Conservation (phyloP, 768 basidiomycete genomes). For the Kwoniella europaea region DNA sequence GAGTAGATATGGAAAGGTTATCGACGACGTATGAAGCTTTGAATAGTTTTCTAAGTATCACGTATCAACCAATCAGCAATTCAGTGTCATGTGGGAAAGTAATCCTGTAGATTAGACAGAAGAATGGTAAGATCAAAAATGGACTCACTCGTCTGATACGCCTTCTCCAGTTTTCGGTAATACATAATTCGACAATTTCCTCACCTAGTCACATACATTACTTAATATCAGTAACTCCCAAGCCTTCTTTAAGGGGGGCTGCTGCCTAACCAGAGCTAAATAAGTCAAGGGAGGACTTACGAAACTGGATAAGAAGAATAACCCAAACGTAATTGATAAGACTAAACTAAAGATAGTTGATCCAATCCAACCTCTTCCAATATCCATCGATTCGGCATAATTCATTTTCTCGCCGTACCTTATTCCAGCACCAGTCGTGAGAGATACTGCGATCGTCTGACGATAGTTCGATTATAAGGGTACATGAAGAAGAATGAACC, state of each 20-base stretch:
- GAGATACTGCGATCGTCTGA: constrained; percentile 68
- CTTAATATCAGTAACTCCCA: too few relatives aligned
- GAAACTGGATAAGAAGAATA: constrained; percentile 34
- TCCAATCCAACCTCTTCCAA: constrained; percentile 20
- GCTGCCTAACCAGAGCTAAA: too few relatives aligned
- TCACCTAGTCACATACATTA: constrained; percentile 1
- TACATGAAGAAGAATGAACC: constrained; percentile 63
- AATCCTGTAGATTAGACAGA: too few relatives aligned
- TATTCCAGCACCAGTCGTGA: constrained; percentile 41
- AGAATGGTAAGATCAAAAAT: not conserved
- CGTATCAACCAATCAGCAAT: not conserved
- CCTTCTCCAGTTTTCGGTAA: constrained; percentile 41
- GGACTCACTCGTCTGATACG: constrained; percentile 61
- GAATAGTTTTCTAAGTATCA: constrained; percentile 58
- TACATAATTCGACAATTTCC: constrained; percentile 13
- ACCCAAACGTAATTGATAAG: constrained; percentile 33
- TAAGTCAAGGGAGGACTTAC: constrained; percentile 3
- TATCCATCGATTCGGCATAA: constrained; percentile 72
- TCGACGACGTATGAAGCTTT: constrained; percentile 68
- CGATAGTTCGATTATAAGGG: constrained; percentile 62
- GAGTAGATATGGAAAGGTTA: constrained; percentile 71
- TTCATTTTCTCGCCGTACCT: constrained; percentile 67
- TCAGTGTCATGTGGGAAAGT: not conserved
- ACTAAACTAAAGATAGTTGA: constrained; percentile 25
- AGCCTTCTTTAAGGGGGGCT: too few relatives aligned